These are phyloP conservation scores for Epichloe baconii DNA, from an alignment of 2,329 filamentous ascomycete genomes.

Conservation along the genomic window DNA sequence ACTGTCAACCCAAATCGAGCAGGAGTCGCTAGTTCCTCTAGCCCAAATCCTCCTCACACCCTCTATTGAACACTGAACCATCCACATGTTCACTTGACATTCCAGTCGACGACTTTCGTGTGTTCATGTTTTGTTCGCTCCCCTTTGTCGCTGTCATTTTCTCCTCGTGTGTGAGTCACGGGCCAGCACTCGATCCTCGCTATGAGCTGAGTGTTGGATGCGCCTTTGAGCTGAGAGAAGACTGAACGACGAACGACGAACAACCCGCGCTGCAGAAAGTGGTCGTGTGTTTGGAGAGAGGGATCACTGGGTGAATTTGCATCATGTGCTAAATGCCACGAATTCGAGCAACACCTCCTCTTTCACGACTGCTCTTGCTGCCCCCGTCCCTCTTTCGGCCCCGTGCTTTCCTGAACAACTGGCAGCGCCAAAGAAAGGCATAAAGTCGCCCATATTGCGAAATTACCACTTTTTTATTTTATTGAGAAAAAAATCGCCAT, in stretches of 20 bases:
- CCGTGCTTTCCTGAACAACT: not conserved
- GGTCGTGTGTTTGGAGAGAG: not conserved
- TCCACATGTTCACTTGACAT: slow-evolving; percentile 6
- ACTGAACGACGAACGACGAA: slow-evolving; percentile 1
- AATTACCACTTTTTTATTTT: not conserved
- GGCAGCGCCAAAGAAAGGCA: not conserved
- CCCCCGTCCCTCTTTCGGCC: not conserved
- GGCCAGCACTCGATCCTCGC: not conserved
- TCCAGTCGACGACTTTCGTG: slow-evolving; percentile 1
- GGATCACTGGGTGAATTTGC: slow-evolving; percentile 1
- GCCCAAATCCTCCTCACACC: slow-evolving; percentile 4
- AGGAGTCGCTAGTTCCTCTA: slow-evolving; percentile 3
- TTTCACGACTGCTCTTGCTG: not conserved
- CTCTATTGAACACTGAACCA: slow-evolving; percentile 3
- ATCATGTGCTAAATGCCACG: slow-evolving; percentile 7
- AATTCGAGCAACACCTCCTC: slow-evolving; percentile 2
- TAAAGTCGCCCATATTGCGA: not conserved
- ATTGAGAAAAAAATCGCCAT: not conserved
- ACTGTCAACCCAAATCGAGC: slow-evolving; percentile 6
- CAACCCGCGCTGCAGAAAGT: slow-evolving; percentile 1
- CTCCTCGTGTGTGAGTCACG: not conserved
- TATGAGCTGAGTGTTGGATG: slow-evolving; percentile 3
- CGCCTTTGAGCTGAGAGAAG: slow-evolving; percentile 3
- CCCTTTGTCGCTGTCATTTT: not conserved
- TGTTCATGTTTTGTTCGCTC: slow-evolving; percentile 2